Evolutionary conservation across 2,329 filamentous ascomycete species (phyloP), one percentile per base, ranked within the genome.

Genomic region (Fusarium subtropicale): DNA sequence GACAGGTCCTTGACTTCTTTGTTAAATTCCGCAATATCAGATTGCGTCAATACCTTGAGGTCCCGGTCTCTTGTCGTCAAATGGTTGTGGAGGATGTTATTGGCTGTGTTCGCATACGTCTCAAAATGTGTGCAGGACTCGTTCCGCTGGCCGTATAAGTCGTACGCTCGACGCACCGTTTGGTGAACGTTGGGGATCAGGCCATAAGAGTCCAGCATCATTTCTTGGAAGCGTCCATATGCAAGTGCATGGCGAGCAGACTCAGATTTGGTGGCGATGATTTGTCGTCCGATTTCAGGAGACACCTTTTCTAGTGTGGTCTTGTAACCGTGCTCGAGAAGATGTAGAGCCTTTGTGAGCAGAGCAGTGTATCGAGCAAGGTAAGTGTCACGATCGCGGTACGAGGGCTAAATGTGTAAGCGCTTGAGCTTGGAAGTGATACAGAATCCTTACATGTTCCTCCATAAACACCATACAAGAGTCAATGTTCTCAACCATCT

Each of bases 401-500:
- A 97, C 10, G 88, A 89, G 11, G 92, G 87, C 91, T 93, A 72
- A 24, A 18, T 12, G 15, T 16, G 45, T 72, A n/a, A 69, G 56
- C 31, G 8, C 10, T 5, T 24, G 26, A 11, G 24, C 8, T 15
- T 11, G 15, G 6, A 20, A 30, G 33, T 12, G 13, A 28, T 22
- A 20, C 5, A 22, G 15, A 3, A 78, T 18, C 11, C 90, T 78
- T 80, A 94, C 92, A 82, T 97, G 93, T 54, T 88, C 85, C 64
- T 92, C 88, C 94, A 98, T 97, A 76, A 98, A 98, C 31, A 90
- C 91, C 71, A 99, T 88, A 77, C 95, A 99, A 55, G 93, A 89
- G 79, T 98, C 94, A 51, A 99, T 84, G 67, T 93, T 95, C 47
- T 88, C 86, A 50, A 99, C 83, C 85, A 98, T 97, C 55, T 97